Evolutionary conservation across 352 stramenopile species (phyloP), one percentile per base, ranked within the genome.

Genomic region (Phytopythium oedochilum): DNA sequence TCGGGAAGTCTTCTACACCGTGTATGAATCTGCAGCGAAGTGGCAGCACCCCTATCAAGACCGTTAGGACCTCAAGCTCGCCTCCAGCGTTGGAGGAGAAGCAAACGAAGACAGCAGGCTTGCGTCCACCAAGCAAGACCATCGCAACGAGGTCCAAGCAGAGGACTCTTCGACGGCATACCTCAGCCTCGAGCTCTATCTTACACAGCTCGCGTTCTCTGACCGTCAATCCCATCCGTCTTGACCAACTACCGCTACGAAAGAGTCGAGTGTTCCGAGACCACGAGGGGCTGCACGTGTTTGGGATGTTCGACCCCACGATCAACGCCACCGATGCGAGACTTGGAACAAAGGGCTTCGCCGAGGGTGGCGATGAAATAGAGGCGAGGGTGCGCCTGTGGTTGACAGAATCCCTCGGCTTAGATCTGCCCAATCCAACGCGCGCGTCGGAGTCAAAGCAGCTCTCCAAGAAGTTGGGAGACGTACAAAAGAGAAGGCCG

Each of bases 271-370:
- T 18, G 3, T 53, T 53, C 29, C 46, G 10, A 7, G 46, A 53
- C 22, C 11, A 40, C 11, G 63, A 46, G 1, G 60, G 69, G 5
- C 56, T 76, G 20, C 74, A 55, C 6, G 59, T 73, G 15, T 78
- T 71, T 55, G 55, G 59, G 10, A 77, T 77, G 75, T 20, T 77
- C 5, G 71, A 78, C 39, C 70, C 66, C 26, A 57, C 36, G 23
- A 60, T 34, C 2, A 64, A 63, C 42, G 3, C 38, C 17, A 53
- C 42, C 11, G 15, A 31, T 35, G 20, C 15, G 15, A 45, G 2
- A 10, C 15, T 23, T 17, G 7, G 14, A 9, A 23, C 31, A 10
- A 5, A 10, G 0, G 11, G 29, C 31, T 6, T 2, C 11, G 20
- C 8, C 31, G 34, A 35, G 6, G 43, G 20, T 5, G 31, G 29